A percentile compares a stretch with the other conserved stretches of the same genome.
These are phyloP conservation scores for Russula virescens DNA, from an alignment of 768 basidiomycete species.

Conservation along the genomic window DNA sequence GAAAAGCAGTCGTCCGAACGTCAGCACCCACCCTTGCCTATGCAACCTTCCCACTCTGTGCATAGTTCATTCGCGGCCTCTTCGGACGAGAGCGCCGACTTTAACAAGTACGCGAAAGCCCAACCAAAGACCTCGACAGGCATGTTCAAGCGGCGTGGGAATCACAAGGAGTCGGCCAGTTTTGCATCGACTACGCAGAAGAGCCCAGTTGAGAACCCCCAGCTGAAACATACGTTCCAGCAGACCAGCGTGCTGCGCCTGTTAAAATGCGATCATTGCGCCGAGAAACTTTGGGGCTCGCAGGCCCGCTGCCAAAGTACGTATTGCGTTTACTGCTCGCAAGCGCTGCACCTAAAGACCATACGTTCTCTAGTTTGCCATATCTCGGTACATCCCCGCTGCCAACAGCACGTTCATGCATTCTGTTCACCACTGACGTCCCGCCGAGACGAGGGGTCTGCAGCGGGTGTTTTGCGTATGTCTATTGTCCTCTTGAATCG, in stretches of 20 bases:
- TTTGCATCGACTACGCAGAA: constrained; percentile 29
- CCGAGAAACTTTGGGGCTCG: constrained; percentile 99
- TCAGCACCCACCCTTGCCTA: background rate
- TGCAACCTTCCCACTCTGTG: constrained; percentile 6
- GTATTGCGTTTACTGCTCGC: constrained; percentile 29
- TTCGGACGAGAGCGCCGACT: constrained; percentile 45
- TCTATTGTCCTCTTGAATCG: background rate
- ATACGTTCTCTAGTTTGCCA: constrained; percentile 15
- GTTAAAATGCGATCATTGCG: constrained; percentile 90
- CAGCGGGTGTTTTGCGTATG: constrained; percentile 7
- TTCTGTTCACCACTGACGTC: constrained; percentile 16
- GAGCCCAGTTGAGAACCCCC: constrained; percentile 25
- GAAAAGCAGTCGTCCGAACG: constrained; percentile 17
- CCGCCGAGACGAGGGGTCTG: constrained; percentile 14
- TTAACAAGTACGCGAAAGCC: constrained; percentile 38
- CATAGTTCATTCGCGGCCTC: constrained; percentile 16
- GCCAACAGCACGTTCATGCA: constrained; percentile 14
- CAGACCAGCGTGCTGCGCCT: constrained; percentile 84
- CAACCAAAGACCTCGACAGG: constrained; percentile 33
- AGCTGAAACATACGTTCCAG: constrained; percentile 77
- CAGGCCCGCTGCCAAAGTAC: constrained; percentile 84
- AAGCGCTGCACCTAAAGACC: background rate
- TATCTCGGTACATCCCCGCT: constrained; percentile 24
- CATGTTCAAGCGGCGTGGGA: constrained; percentile 50
- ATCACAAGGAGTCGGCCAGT: constrained; percentile 64